Conservation (phyloP, 202 grass and related monocot species). For the Hordeum pubiflorum region DNA sequence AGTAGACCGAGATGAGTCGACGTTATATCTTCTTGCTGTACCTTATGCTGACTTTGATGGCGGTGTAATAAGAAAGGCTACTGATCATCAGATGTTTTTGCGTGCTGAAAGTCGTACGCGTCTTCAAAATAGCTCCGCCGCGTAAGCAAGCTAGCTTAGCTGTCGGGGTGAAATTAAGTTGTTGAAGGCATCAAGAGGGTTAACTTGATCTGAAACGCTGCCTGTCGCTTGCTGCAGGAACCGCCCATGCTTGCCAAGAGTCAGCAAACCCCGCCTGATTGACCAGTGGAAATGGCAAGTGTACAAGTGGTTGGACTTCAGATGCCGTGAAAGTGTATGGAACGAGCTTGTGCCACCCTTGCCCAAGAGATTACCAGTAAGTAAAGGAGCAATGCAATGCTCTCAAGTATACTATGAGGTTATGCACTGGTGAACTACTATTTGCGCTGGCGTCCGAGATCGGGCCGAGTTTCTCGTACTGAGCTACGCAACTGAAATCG, state of each 20-base stretch:
- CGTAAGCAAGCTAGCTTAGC: background rate
- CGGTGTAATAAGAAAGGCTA: background rate
- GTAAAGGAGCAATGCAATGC: too few relatives aligned
- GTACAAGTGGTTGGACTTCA: background rate
- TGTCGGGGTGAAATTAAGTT: conserved; percentile 5
- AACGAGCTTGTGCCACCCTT: background rate
- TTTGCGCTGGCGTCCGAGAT: background rate
- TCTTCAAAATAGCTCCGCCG: background rate
- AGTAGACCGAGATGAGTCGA: conserved; percentile 13
- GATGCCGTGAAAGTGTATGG: background rate
- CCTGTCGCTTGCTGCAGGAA: conserved; percentile 33
- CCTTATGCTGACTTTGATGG: conserved; percentile 12
- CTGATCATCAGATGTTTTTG: conserved; percentile 3
- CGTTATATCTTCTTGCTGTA: conserved; percentile 28
- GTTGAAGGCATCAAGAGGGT: background rate
- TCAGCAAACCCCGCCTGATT: conserved; percentile 38
- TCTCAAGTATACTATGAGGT: background rate
- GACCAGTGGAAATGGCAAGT: conserved; percentile 27
- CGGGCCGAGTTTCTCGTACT: background rate
- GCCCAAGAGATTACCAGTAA: background rate
- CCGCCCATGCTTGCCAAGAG: background rate
- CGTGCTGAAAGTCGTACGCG: background rate
- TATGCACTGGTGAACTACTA: background rate
- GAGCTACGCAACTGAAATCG: background rate
- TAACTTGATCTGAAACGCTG: conserved; percentile 22